Conservation (phyloP, 164 flowering plant species). For the Magnolia officinalis region DNA sequence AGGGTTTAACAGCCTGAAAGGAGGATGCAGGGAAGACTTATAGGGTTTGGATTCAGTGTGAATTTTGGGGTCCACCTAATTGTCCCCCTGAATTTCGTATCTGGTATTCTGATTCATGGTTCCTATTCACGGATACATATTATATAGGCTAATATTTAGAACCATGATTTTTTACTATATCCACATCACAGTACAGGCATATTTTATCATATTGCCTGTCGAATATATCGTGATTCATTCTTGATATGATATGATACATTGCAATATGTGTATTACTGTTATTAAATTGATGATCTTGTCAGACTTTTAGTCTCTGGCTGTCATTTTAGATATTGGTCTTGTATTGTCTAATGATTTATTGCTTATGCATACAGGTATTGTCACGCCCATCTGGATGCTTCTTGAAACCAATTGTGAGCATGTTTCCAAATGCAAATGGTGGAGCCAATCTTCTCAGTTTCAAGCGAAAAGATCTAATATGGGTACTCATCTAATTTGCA, state of each 20-base stretch:
- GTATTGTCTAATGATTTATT: slow-evolving; percentile 5
- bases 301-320: not conserved
- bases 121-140: too few species aligned
- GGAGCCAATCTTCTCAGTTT: slow-evolving; percentile 64
- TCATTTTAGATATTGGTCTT: not conserved
- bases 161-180: too few species aligned
- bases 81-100: too few species aligned
- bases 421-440: slow-evolving; percentile 45
- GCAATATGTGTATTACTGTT: not conserved
- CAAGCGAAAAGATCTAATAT: slow-evolving; percentile 69
- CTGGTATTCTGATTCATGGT: too few species aligned
- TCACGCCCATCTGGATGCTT: slow-evolving; percentile 74
- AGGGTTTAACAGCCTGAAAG: too few species aligned
- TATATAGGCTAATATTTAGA: too few species aligned
- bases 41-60: too few species aligned
- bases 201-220: too few species aligned
- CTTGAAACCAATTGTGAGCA: slow-evolving; percentile 59
- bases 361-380: slow-evolving; percentile 38
- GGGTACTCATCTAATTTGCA: slow-evolving; percentile 47
- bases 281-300: not conserved
- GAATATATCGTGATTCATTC: not conserved
- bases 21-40: too few species aligned
- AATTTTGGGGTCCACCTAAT: too few species aligned
- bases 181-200: not conserved
- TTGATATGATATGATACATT: not conserved